Evolutionary conservation across 164 flowering plant genomes (phyloP).

Genomic region (Vitis amurensis): DNA sequence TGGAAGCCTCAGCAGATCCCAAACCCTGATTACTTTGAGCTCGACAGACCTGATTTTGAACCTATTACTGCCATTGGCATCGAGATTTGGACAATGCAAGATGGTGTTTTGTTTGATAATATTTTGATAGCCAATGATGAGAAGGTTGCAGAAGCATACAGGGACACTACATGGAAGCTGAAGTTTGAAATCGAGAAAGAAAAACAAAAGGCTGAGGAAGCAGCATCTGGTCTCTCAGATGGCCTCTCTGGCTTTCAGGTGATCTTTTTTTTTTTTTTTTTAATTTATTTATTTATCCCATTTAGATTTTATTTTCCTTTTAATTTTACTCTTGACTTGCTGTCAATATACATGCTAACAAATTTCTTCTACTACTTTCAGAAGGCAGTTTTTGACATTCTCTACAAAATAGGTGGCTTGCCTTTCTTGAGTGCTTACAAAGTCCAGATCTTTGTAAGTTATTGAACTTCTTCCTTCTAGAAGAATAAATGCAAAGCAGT

Average conservation of each 20-base stretch:
- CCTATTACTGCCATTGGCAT: slow-evolving; percentile 33
- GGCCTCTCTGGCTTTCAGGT: slow-evolving; percentile 60
- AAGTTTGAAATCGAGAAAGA: slow-evolving; percentile 67
- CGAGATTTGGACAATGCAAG: slow-evolving; percentile 37
- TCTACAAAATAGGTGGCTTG: slow-evolving; percentile 62
- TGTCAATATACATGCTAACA: neutral
- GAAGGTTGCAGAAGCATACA: slow-evolving; percentile 14
- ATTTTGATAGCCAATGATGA: slow-evolving; percentile 24
- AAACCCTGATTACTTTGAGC: slow-evolving; percentile 26
- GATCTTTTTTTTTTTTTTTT: neutral
- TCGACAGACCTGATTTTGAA: slow-evolving; percentile 26
- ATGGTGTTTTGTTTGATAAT: slow-evolving; percentile 31
- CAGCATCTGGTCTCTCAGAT: slow-evolving; percentile 34
- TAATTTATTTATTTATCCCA: neutral
- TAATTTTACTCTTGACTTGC: too few species aligned
- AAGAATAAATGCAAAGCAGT: too few species aligned
- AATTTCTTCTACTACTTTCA: slow-evolving; percentile 24
- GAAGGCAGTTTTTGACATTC: slow-evolving; percentile 61
- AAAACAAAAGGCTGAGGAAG: slow-evolving; percentile 67
- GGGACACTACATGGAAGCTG: slow-evolving; percentile 20
- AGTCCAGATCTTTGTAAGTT: slow-evolving; percentile 49
- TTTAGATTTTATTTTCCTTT: too few species aligned
- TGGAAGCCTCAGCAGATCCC: slow-evolving; percentile 27
- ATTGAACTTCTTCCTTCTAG: too few species aligned
- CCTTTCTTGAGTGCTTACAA: slow-evolving; percentile 62